These are phyloP conservation scores for Candida sojae DNA, from an alignment of 1,139 yeast genomes.

Conservation along the genomic window DNA sequence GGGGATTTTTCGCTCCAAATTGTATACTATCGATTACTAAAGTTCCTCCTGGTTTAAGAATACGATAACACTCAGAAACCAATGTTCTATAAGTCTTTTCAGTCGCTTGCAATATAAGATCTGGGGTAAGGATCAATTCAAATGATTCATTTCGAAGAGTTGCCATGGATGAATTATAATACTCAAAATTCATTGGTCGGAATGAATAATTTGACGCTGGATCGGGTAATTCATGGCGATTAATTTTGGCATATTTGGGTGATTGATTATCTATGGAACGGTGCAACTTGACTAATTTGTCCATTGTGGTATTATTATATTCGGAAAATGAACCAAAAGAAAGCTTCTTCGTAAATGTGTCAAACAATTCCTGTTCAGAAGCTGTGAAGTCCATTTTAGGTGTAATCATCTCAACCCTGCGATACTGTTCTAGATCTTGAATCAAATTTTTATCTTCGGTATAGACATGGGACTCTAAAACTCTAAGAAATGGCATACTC, in stretches of 20 bases:
- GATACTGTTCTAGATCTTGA: slow-evolving; percentile 17
- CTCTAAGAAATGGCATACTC: slow-evolving; percentile 38
- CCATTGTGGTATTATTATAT: slow-evolving; percentile 25
- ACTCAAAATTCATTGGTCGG: slow-evolving; percentile 42
- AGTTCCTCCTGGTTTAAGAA: slow-evolving; percentile 38
- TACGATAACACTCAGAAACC: slow-evolving; percentile 35
- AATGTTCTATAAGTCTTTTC: slow-evolving; percentile 26
- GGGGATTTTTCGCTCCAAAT: slow-evolving; percentile 17
- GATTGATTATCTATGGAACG: slow-evolving; percentile 24
- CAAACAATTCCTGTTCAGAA: slow-evolving; percentile 27
- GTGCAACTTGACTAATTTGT: slow-evolving; percentile 32
- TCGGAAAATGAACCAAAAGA: slow-evolving; percentile 28
- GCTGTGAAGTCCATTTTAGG: slow-evolving; percentile 22
- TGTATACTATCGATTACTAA: slow-evolving; percentile 35
- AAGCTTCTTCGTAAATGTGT: slow-evolving; percentile 26
- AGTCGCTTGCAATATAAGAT: slow-evolving; percentile 34
- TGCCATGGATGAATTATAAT: slow-evolving; percentile 29
- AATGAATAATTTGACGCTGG: slow-evolving; percentile 22
- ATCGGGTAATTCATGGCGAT: slow-evolving; percentile 18
- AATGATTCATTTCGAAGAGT: slow-evolving; percentile 33
- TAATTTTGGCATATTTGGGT: slow-evolving; percentile 16
- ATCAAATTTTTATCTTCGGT: slow-evolving; percentile 27
- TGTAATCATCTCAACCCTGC: slow-evolving; percentile 15
- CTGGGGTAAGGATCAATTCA: slow-evolving; percentile 40
- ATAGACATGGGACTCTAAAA: slow-evolving; percentile 35